These are phyloP conservation scores for Neodidymelliopsis sp. DNA, from an alignment of 2,329 filamentous ascomycete genomes.

Conservation along the genomic window DNA sequence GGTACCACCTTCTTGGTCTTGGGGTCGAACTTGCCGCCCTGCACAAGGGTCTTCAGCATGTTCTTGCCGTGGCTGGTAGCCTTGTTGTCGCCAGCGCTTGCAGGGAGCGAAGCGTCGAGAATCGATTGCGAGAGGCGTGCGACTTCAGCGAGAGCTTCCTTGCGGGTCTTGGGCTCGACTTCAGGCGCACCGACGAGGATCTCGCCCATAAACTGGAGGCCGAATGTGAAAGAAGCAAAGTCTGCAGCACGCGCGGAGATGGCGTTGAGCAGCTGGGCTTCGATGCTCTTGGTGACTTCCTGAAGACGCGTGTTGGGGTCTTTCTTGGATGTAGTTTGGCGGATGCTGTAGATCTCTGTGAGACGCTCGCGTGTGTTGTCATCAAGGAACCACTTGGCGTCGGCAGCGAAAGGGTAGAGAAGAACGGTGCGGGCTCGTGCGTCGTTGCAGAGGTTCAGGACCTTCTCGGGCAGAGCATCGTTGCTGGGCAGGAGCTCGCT, in stretches of 20 bases:
- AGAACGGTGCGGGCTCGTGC: slow-evolving; percentile 71
- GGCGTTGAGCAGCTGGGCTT: slow-evolving; percentile 76
- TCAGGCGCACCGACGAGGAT: slow-evolving; percentile 78
- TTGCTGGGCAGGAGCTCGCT: slow-evolving; percentile 74
- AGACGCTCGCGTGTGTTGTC: slow-evolving; percentile 73
- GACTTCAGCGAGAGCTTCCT: slow-evolving; percentile 72
- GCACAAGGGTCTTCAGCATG: slow-evolving; percentile 89
- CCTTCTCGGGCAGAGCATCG: slow-evolving; percentile 65
- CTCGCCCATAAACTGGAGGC: slow-evolving; percentile 85
- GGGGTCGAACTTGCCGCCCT: slow-evolving; percentile 86
- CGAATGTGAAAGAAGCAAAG: slow-evolving; percentile 78
- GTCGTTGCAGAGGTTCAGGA: slow-evolving; percentile 71
- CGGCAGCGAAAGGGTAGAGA: slow-evolving; percentile 79
- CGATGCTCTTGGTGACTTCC: slow-evolving; percentile 78
- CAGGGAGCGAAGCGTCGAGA: slow-evolving; percentile 45
- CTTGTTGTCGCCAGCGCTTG: slow-evolving; percentile 32
- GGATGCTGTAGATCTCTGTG: slow-evolving; percentile 78
- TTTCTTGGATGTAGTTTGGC: slow-evolving; percentile 90
- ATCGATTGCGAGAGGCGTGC: slow-evolving; percentile 53
- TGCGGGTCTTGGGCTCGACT: slow-evolving; percentile 66
- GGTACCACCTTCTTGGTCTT: slow-evolving; percentile 72
- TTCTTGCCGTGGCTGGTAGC: slow-evolving; percentile 74
- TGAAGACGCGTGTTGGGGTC: slow-evolving; percentile 76
- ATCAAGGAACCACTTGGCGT: slow-evolving; percentile 67
- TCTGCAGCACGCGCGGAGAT: slow-evolving; percentile 73